phyloP scores from a whole-genome alignment of 768 basidiomycete species.

The Tulasnella sp. region DNA sequence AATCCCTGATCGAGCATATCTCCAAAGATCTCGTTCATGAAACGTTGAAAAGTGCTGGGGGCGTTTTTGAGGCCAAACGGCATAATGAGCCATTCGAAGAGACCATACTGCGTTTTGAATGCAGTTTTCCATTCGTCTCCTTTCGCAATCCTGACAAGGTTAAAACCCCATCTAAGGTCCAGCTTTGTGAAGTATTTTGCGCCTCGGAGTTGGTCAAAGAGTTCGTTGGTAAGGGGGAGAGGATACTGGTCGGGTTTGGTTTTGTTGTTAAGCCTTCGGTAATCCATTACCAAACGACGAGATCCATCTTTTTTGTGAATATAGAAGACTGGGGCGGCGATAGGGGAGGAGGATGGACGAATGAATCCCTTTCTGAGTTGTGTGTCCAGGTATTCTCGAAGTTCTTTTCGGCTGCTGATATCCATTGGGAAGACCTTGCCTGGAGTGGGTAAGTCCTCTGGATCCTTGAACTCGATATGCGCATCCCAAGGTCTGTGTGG shows the following conservation, averaged over 20 bases:
- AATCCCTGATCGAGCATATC: slow-evolving; percentile 17
- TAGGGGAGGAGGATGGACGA: slow-evolving; percentile 17
- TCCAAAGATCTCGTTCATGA: slow-evolving; percentile 20
- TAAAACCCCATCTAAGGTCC: slow-evolving; percentile 21
- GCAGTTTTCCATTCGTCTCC: slow-evolving; percentile 28
- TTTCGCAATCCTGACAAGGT: slow-evolving; percentile 21
- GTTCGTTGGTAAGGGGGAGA: slow-evolving; percentile 17
- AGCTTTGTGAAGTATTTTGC: slow-evolving; percentile 21
- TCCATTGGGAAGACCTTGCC: not conserved
- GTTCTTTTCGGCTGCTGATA: not conserved
- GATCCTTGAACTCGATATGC: not conserved
- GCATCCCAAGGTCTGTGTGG: not conserved
- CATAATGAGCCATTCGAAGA: slow-evolving; percentile 20
- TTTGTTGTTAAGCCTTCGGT: slow-evolving; percentile 18
- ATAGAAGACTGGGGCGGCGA: slow-evolving; percentile 22
- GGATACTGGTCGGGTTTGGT: slow-evolving; percentile 20
- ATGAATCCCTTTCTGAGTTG: slow-evolving; percentile 21
- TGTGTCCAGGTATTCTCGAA: slow-evolving; percentile 20
- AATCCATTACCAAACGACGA: slow-evolving; percentile 20
- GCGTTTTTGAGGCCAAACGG: slow-evolving; percentile 23
- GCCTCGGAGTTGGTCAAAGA: slow-evolving; percentile 14
- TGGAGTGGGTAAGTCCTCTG: not conserved
- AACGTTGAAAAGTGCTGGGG: slow-evolving; percentile 20
- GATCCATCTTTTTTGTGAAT: slow-evolving; percentile 22
- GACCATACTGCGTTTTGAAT: slow-evolving; percentile 23